Evolutionary conservation across 805 yeast species (phyloP).

Genomic region (Candida arabinofermentans): DNA sequence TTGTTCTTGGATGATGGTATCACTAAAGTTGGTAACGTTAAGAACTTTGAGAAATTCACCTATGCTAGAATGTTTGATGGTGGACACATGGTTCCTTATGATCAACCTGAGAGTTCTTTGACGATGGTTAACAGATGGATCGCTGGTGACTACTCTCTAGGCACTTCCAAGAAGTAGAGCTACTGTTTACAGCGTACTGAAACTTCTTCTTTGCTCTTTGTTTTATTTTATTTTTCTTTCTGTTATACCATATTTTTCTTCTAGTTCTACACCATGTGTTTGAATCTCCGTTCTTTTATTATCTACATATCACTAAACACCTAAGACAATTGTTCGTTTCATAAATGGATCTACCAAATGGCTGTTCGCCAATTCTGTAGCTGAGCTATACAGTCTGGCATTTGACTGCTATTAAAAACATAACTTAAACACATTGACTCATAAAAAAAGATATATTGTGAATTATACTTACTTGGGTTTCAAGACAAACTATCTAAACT

Average conservation of each 20-base stretch:
- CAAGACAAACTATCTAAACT: constrained; percentile 34
- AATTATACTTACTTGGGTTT: too few species aligned
- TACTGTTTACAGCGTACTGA: not conserved
- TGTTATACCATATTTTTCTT: not conserved
- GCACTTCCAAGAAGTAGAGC: constrained; percentile 19
- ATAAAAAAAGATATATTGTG: not conserved
- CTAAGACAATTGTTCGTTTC: too few species aligned
- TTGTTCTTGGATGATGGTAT: constrained; percentile 29
- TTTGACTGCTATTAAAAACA: too few species aligned
- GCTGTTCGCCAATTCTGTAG: too few species aligned
- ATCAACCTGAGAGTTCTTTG: constrained; percentile 72
- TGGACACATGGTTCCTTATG: constrained; percentile 91
- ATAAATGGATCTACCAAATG: too few species aligned
- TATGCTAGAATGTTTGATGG: constrained; percentile 76
- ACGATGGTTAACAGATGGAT: constrained; percentile 77
- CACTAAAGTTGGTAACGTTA: constrained; percentile 64
- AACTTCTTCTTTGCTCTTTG: constrained; percentile 1
- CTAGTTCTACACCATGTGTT: too few species aligned
- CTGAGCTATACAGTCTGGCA: too few species aligned
- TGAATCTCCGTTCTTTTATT: too few species aligned
- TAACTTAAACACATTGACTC: not conserved
- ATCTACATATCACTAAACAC: too few species aligned
- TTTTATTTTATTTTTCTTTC: not conserved
- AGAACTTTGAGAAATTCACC: constrained; percentile 66
- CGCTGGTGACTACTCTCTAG: constrained; percentile 44